Percentiles rank a stretch among this genome's conserved stretches.
Conservation (phyloP, 257 asterid species). For the Solanum medicagineum region DNA sequence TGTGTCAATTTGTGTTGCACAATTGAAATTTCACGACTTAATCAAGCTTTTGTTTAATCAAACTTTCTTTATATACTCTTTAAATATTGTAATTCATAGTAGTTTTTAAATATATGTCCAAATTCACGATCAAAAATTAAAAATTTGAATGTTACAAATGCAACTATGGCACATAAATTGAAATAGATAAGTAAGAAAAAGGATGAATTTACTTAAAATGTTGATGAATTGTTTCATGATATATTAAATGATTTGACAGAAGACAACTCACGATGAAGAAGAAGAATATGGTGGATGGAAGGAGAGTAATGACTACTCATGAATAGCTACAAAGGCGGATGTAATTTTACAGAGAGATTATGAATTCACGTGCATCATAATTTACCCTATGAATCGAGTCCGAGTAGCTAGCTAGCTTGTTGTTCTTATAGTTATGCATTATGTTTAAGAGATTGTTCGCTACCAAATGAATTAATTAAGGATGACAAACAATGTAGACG, state of each 20-base stretch:
- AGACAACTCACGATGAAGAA: neutral
- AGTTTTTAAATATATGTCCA: neutral
- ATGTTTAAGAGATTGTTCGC: neutral
- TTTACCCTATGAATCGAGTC: neutral
- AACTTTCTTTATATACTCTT: neutral
- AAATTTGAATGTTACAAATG: neutral
- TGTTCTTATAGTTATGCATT: neutral
- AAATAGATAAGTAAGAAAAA: no score
- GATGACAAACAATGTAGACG: neutral
- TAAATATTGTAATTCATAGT: neutral
- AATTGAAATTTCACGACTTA: no score
- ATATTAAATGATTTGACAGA: neutral
- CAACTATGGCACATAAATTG: no score
- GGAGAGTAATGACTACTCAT: neutral
- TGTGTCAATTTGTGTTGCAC: no score
- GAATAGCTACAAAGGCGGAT: neutral
- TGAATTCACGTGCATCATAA: neutral
- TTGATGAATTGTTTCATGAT: neutral
- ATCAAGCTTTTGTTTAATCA: neutral
- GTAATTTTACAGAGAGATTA: neutral
- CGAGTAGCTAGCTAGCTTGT: neutral
- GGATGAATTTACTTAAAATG: neutral
- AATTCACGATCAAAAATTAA: neutral
- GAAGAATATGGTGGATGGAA: conserved; percentile 30
- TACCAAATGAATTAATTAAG: neutral